Base-by-base conservation (phyloP, 495 filamentous ascomycete genomes). In the Hypoxylon trugodes region DNA sequence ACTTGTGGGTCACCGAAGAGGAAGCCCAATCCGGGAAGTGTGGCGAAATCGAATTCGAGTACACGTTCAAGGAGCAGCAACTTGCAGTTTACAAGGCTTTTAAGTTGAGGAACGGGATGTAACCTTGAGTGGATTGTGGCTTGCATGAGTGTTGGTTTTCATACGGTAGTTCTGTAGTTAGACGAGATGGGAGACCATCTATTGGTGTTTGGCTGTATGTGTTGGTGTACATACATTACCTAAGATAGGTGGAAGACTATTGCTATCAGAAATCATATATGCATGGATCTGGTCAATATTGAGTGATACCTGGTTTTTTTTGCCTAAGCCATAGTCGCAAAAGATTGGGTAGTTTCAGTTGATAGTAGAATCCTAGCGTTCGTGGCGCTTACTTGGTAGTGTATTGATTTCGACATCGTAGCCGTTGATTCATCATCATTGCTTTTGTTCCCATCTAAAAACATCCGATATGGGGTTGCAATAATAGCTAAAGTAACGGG, bases 1-100 rank as follows among this genome's bases (percentile, higher is more conserved):
- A 69, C 57, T 24, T 80, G 7, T 81, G 78, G 78, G 76, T 75
- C 6, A 77, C 71, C 2, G 75, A 79, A 65, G 73, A 78, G 42
- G 77, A 82, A 59, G 77, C 77, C 16, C 47, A 18, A 43, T 36
- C 25, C 35, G 61, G 59, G 25, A 68, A 50, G 40, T 65, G 59
- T 12, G 68, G 58, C 37, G 70, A 71, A n/a, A 58, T 76, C 10
- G 49, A 61, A 13, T 37, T 81, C 10, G 24, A 28, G 45, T 76
- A 77, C 54, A 79, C 77, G 2, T 66, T 59, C 2, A 41, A 52
- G 13, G 47, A 58, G 1, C 75, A 77, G 46, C 50, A 47, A 54
- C 22, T 41, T 12, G 45, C 55, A 0, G 68, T 79, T 13, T 30
- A 68, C 40, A 63, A 71, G 38, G 72, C 69, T 2, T 81, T 79